These are phyloP conservation scores for Peniophora sp. DNA, from an alignment of 1,284 basidiomycete genomes.

Conservation along the genomic window DNA sequence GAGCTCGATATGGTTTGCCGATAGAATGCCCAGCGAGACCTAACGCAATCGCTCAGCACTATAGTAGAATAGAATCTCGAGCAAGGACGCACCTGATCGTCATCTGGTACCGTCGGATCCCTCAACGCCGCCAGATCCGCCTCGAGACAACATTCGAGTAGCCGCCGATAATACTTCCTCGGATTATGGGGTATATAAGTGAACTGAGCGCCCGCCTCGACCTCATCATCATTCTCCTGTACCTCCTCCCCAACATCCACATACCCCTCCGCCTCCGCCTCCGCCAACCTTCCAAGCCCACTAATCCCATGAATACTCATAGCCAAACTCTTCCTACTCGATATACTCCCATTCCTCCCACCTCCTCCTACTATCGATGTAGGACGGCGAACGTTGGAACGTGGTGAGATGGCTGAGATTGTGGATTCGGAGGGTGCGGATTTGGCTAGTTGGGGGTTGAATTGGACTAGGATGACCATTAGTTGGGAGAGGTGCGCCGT, in stretches of 20 bases:
- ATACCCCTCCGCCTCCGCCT: slow-evolving; percentile 21
- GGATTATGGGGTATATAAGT: slow-evolving; percentile 91
- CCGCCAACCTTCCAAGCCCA: slow-evolving; percentile 15
- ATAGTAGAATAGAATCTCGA: too few relatives aligned
- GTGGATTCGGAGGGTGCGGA: slow-evolving; percentile 52
- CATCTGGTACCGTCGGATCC: slow-evolving; percentile 81
- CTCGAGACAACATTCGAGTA: slow-evolving; percentile 80
- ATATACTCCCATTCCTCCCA: slow-evolving; percentile 48
- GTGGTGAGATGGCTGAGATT: slow-evolving; percentile 17
- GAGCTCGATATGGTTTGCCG: slow-evolving; percentile 71
- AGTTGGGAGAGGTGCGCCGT: slow-evolving; percentile 80
- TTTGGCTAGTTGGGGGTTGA: slow-evolving; percentile 84
- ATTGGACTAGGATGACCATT: slow-evolving; percentile 82
- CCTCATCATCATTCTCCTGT: slow-evolving; percentile 56
- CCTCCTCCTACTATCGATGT: slow-evolving; percentile 44
- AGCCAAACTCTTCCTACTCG: slow-evolving; percentile 52
- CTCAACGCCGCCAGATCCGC: slow-evolving; percentile 88
- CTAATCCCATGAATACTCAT: neutral
- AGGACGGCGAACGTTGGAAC: slow-evolving; percentile 39
- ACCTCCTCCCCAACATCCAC: slow-evolving; percentile 27
- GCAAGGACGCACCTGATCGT: slow-evolving; percentile 57
- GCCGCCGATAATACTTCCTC: slow-evolving; percentile 74
- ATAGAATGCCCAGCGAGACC: slow-evolving; percentile 92
- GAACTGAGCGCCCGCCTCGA: slow-evolving; percentile 66
- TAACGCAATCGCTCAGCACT: too few relatives aligned